Evolutionary conservation across 768 basidiomycete species (phyloP).

Genomic region (Boletus fagicola): DNA sequence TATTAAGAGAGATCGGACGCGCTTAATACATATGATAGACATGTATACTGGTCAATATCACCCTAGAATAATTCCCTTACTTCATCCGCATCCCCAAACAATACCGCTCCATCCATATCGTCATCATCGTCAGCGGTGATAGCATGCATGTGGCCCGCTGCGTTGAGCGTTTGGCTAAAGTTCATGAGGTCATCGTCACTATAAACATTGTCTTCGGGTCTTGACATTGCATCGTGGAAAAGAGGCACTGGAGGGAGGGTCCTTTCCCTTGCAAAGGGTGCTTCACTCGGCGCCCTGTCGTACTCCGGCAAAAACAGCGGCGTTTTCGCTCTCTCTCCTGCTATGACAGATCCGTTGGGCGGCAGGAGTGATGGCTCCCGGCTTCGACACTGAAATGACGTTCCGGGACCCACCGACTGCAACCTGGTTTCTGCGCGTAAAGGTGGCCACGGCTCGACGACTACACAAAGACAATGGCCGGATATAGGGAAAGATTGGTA

Average conservation of each 20-base stretch:
- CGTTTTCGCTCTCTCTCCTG: constrained; percentile 44
- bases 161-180: constrained; percentile 71
- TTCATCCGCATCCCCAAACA: constrained; percentile 86
- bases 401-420: constrained; percentile 32
- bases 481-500: constrained; percentile 72
- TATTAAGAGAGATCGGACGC: constrained; percentile 75
- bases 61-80: constrained; percentile 50
- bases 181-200: constrained; percentile 61
- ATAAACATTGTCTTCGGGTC: constrained; percentile 33
- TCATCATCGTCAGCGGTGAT: constrained; percentile 71
- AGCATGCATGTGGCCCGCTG: constrained; percentile 53
- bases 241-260: constrained; percentile 42
- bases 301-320: constrained; percentile 76
- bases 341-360: constrained; percentile 12
- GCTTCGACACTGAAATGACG: constrained; percentile 19
- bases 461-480: constrained; percentile 73
- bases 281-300: constrained; percentile 42
- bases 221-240: constrained; percentile 36
- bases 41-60: constrained; percentile 9
- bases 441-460: constrained; percentile 79
- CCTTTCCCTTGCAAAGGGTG: constrained; percentile 29
- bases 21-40: constrained; percentile 39
- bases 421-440: constrained; percentile 38
- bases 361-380: constrained; percentile 32
- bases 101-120: constrained; percentile 67